These are phyloP conservation scores for Boletus barrowsii DNA, from an alignment of 768 basidiomycete species.

Conservation along the genomic window DNA sequence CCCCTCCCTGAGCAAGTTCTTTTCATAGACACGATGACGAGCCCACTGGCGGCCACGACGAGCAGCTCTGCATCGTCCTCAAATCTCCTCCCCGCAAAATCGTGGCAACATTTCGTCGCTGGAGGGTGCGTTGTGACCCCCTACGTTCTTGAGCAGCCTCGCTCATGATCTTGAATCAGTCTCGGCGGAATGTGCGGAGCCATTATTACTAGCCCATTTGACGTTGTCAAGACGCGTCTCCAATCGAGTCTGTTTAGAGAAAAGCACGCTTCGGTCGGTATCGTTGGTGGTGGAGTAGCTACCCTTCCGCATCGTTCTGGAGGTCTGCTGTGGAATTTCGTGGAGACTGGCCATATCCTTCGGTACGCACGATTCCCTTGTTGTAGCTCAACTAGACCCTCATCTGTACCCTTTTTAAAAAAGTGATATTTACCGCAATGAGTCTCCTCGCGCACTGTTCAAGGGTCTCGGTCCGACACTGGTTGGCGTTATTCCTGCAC, in stretches of 20 bases:
- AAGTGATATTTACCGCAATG: conserved; percentile 85
- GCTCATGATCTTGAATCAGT: conserved; percentile 39
- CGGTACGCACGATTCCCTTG: conserved; percentile 44
- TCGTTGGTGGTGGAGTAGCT: conserved; percentile 32
- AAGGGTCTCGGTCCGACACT: conserved; percentile 93
- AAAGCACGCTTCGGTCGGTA: conserved; percentile 35
- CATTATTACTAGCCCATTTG: conserved; percentile 94
- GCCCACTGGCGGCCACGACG: background rate
- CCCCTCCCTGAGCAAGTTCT: too few relatives aligned
- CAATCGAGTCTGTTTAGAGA: conserved; percentile 83
- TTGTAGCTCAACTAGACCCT: background rate
- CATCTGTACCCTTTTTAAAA: background rate
- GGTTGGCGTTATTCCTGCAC: conserved; percentile 91
- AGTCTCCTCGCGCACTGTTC: conserved; percentile 87
- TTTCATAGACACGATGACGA: conserved; percentile 15
- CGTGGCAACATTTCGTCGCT: conserved; percentile 81
- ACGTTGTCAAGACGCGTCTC: conserved; percentile 96
- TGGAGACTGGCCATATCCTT: conserved; percentile 89
- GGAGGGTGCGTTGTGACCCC: conserved; percentile 63
- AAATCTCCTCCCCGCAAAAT: conserved; percentile 60
- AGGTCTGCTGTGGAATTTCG: conserved; percentile 85
- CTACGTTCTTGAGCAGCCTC: background rate
- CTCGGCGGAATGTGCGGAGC: conserved; percentile 98
- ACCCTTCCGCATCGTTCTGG: conserved; percentile 33
- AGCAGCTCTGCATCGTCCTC: conserved; percentile 33